These are phyloP conservation scores for Pseudopithomyces chartarum DNA, from an alignment of 2,329 filamentous ascomycete species.

Conservation along the genomic window DNA sequence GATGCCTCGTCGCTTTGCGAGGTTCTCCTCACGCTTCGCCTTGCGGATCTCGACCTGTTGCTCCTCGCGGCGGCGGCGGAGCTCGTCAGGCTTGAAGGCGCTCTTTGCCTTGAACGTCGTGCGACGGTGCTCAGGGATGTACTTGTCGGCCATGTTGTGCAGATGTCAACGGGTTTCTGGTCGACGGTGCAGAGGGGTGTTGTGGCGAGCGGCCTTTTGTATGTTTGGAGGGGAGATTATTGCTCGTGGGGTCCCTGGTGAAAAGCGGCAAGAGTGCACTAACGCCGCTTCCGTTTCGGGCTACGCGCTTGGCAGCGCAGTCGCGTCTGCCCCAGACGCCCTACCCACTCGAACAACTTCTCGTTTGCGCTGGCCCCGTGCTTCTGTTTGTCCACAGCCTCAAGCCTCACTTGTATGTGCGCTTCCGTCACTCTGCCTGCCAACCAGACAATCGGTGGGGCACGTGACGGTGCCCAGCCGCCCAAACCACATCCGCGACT, in stretches of 20 bases:
- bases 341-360: background rate
- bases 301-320: slow-evolving; percentile 7
- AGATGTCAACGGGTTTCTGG: slow-evolving; percentile 28
- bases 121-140: slow-evolving; percentile 98
- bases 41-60: slow-evolving; percentile 99
- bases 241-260: slow-evolving; percentile 38
- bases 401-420: background rate
- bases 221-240: slow-evolving; percentile 42
- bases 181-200: slow-evolving; percentile 15
- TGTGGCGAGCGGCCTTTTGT: slow-evolving; percentile 33
- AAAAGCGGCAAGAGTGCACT: slow-evolving; percentile 39
- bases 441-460: background rate
- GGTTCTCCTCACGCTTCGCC: slow-evolving; percentile 97
- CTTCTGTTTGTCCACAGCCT: background rate
- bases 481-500: background rate
- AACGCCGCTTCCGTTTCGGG: slow-evolving; percentile 10
- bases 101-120: slow-evolving; percentile 99
- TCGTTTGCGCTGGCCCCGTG: background rate
- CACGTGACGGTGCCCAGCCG: background rate
- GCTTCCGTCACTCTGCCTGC: background rate
- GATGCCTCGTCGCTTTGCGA: slow-evolving; percentile 97
- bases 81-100: slow-evolving; percentile 98
- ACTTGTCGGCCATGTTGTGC: slow-evolving; percentile 89
- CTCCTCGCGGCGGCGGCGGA: slow-evolving; percentile 96
- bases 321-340: background rate